These are phyloP conservation scores for Parasitella parasitica DNA, from an alignment of 371 early-diverging fungal genomes.

Conservation along the genomic window DNA sequence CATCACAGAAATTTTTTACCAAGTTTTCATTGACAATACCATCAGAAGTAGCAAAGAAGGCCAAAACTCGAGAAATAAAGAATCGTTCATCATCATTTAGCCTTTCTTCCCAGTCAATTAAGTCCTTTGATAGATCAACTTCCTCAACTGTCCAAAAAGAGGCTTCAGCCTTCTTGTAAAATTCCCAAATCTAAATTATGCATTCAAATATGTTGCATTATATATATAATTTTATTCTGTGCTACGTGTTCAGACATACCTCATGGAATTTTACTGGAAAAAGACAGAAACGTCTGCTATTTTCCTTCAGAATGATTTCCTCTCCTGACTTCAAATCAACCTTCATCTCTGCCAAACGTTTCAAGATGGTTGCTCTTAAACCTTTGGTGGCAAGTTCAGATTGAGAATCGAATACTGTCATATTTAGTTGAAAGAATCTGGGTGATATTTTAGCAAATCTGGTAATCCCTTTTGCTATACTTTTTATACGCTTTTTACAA, in stretches of 20 bases:
- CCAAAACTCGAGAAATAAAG: conserved; percentile 97
- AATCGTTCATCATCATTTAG: conserved; percentile 90
- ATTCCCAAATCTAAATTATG: conserved; percentile 86
- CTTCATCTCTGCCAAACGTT: conserved; percentile 12
- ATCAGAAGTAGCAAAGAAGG: conserved; percentile 99
- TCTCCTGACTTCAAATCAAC: conserved; percentile 16
- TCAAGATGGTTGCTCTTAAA: conserved; percentile 11
- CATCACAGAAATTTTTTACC: conserved; percentile 92
- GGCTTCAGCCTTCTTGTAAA: conserved; percentile 99
- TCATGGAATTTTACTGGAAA: conserved; percentile 44
- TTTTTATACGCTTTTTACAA: neutral
- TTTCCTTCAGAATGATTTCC: conserved; percentile 44
- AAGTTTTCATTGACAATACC: conserved; percentile 99
- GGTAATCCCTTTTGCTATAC: neutral
- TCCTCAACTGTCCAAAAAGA: conserved; percentile 99
- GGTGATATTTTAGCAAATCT: neutral
- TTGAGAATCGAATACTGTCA: conserved; percentile 22
- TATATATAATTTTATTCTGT: too few species aligned
- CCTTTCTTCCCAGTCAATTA: conserved; percentile 89
- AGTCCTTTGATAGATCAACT: conserved; percentile 95
- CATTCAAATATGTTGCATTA: too few species aligned
- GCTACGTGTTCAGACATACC: too few species aligned
- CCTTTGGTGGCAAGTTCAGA: conserved; percentile 15
- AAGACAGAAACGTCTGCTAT: conserved; percentile 82
- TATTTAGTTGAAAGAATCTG: conserved; percentile 13